phyloP scores from a whole-genome alignment of 805 yeast genomes.

The Metschnikowia noctiluminum region DNA sequence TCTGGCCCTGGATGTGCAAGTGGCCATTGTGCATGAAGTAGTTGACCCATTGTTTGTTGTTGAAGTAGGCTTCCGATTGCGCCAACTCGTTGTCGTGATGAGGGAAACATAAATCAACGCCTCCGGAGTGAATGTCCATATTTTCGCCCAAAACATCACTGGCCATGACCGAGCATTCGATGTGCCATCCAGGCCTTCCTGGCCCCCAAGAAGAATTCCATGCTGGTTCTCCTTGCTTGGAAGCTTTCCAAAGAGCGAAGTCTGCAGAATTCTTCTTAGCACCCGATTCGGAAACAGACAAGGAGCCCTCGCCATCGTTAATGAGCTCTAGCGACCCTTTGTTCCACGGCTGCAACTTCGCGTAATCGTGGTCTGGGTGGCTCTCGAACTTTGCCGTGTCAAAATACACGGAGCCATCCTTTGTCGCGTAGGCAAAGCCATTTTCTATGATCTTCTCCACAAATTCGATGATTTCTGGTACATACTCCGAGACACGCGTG shows the following conservation, averaged over 20 bases:
- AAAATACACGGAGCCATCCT: slow-evolving; percentile 94
- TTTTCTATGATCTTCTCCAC: slow-evolving; percentile 70
- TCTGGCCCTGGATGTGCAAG: slow-evolving; percentile 96
- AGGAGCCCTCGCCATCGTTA: slow-evolving; percentile 93
- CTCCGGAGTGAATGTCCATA: slow-evolving; percentile 96
- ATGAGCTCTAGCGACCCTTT: slow-evolving; percentile 82
- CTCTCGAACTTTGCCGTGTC: slow-evolving; percentile 81
- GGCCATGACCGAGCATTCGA: slow-evolving; percentile 99
- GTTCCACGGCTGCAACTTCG: slow-evolving; percentile 98
- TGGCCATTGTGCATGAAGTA: slow-evolving; percentile 97
- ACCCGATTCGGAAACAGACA: slow-evolving; percentile 42
- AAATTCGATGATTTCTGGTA: slow-evolving; percentile 84
- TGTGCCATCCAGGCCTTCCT: slow-evolving; percentile 99
- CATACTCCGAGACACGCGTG: slow-evolving; percentile 92
- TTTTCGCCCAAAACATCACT: slow-evolving; percentile 76
- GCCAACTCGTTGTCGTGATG: slow-evolving; percentile 99
- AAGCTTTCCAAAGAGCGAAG: slow-evolving; percentile 95
- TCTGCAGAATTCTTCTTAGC: slow-evolving; percentile 77
- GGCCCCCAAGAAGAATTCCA: slow-evolving; percentile 97
- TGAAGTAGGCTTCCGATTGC: slow-evolving; percentile 90
- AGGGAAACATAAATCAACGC: slow-evolving; percentile 96
- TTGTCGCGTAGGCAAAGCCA: slow-evolving; percentile 81
- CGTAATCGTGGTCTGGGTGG: slow-evolving; percentile 73
- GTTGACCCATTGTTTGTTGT: slow-evolving; percentile 92
- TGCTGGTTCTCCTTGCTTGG: slow-evolving; percentile 95